Base-by-base conservation (phyloP, 148 eudicot species). In the Linanthus parryae region DNA sequence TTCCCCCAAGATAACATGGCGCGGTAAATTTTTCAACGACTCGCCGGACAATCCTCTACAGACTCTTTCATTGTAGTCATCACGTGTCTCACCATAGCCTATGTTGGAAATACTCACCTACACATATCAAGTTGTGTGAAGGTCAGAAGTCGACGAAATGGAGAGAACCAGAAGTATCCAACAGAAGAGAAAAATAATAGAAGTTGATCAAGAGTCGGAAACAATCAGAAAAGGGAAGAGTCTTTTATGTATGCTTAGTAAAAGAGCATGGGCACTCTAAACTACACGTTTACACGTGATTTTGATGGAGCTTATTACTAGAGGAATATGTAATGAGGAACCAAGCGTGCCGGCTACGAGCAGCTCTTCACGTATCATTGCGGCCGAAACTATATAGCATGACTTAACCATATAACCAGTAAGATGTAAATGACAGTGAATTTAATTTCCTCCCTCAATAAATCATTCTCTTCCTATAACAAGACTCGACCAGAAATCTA, bases 41-140 rank as follows among this genome's bases (percentile, higher is more conserved):
- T 73, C 80, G 20, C 44, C 58, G 8, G 80, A 71, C 60, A 76
- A 62, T 5, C 80, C 82, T 64, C 63, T 68, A 19, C 62, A 60
- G 16, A 58, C 49, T 14, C 52, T 67, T 57, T 77, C 86, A 44
- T 56, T 68, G 20, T 64, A 40, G 39, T 46, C 64, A 64, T 70
- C 74, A 47, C 61, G 62, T 29, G 62, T 53, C 35, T 73, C 82
- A 37, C 61, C 79, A 52, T 66, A 64, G 21, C 22, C 11, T 17
- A 68, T 48, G 48, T 65, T 62, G 52, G 69, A 53, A 51, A 61
- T 26, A 66, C 63, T 74, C 29, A 70, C 77, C 77, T 79, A 67
- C 61, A 9, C 53, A 54, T 42, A 33, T 14, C 52, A 47, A 55
- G 21, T 24, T 16, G 48, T 52, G 21, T 46, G 7, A 28, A 63